A percentile compares a stretch with the other conserved stretches of the same genome.
phyloP scores from a whole-genome alignment of 306 rosid species.

The Castanospermum australe region DNA sequence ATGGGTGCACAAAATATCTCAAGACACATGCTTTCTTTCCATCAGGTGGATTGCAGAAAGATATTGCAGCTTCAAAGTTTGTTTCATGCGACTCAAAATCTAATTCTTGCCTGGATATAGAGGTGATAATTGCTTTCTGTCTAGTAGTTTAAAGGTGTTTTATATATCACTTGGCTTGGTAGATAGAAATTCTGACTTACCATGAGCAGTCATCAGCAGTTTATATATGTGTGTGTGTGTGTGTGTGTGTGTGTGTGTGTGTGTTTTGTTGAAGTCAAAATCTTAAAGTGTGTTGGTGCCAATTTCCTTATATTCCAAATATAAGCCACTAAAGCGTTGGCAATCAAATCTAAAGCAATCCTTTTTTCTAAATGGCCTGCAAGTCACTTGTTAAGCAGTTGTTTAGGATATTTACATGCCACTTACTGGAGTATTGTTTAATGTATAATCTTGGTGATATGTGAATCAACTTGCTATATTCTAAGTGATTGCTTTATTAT shows the following conservation, averaged over 20 bases:
- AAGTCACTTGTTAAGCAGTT: background rate
- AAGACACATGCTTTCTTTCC: constrained; percentile 29
- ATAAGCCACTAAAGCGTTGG: background rate
- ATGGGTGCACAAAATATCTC: constrained; percentile 29
- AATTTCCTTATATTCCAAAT: background rate
- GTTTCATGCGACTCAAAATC: constrained; percentile 27
- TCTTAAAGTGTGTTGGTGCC: background rate
- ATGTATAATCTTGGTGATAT: background rate
- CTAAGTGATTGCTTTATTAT: background rate
- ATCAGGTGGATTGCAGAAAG: constrained; percentile 29
- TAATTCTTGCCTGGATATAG: background rate
- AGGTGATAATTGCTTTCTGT: constrained; percentile 39
- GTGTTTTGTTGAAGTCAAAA: background rate
- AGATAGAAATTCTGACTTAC: background rate
- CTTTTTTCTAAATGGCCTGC: background rate
- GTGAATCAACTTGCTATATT: background rate
- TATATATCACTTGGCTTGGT: background rate
- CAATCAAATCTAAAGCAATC: background rate
- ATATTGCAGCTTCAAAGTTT: constrained; percentile 12
- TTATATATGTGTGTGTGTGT: background rate
- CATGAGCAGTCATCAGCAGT: background rate
- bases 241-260: background rate
- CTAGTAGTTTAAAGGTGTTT: background rate
- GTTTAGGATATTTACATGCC: background rate
- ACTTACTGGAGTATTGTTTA: background rate